A percentile compares a stretch with the other conserved stretches of the same genome.
phyloP scores from a whole-genome alignment of 768 basidiomycete species.

The Macrolepiota albuminosa region DNA sequence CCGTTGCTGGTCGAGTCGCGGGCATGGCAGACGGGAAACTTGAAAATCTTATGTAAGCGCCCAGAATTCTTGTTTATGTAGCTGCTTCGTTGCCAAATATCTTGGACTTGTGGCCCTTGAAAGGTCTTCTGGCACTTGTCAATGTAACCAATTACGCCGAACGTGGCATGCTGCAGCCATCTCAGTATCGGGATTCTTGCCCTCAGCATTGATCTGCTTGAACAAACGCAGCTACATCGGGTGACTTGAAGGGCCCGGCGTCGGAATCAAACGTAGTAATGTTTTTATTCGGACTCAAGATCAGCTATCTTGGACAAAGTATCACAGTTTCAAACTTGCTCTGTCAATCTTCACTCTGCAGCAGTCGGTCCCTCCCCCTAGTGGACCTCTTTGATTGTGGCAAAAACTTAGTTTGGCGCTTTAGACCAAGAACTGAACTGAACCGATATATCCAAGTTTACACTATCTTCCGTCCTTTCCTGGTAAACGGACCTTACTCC shows the following conservation, averaged over 20 bases:
- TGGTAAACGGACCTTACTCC: background rate
- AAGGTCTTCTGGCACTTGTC: background rate
- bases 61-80: constrained; percentile 12
- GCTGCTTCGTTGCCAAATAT: constrained; percentile 15
- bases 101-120: background rate
- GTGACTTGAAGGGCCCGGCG: background rate
- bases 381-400: background rate
- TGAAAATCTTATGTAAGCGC: constrained; percentile 24
- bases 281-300: background rate
- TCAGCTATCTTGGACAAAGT: background rate
- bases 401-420: background rate
- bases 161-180: background rate
- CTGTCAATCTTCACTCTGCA: background rate
- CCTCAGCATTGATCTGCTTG: background rate
- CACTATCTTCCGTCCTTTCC: background rate
- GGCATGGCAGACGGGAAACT: constrained; percentile 22
- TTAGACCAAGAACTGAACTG: background rate
- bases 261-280: background rate
- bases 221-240: background rate
- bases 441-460: too few relatives aligned
- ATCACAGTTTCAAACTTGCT: background rate
- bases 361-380: background rate
- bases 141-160: too few relatives aligned
- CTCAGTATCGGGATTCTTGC: too few relatives aligned
- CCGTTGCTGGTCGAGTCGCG: constrained; percentile 18